Evolutionary conservation across 257 asterid species (phyloP).

Genomic region (Mitragyna speciosa): DNA sequence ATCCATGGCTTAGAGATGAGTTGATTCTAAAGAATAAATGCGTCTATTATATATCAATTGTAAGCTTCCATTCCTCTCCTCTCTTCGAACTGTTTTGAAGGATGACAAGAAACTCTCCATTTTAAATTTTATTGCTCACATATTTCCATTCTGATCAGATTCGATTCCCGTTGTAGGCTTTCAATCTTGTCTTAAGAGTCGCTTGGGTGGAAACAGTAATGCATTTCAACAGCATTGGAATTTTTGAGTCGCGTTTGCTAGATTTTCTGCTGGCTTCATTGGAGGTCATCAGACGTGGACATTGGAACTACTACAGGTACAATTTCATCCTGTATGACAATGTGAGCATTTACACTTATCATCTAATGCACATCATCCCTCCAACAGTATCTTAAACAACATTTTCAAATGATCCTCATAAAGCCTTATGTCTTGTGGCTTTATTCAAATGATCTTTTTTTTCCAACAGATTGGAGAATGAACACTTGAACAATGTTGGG

Average conservation of each 20-base stretch:
- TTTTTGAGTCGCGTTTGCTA: constrained; percentile 62
- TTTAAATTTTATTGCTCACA: no score
- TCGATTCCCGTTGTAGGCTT: constrained; percentile 40
- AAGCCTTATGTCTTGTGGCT: not conserved
- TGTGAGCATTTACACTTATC: not conserved
- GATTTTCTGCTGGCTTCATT: constrained; percentile 77
- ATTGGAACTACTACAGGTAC: constrained; percentile 96
- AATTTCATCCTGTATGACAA: not conserved
- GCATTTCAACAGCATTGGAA: constrained; percentile 55
- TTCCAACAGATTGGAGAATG: constrained; percentile 75
- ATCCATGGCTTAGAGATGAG: constrained; percentile 79
- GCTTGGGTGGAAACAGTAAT: constrained; percentile 89
- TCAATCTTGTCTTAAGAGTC: constrained; percentile 71
- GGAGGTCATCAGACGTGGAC: constrained; percentile 95
- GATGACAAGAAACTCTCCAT: not conserved
- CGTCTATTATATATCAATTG: constrained; percentile 83
- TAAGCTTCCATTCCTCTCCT: constrained; percentile 36
- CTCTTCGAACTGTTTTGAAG: not conserved
- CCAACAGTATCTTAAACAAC: not conserved
- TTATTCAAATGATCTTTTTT: constrained; percentile 5
- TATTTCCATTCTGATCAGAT: not conserved
- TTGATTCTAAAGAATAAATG: constrained; percentile 64
- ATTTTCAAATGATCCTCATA: not conserved
- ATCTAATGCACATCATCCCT: not conserved
- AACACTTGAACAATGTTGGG: constrained; percentile 88